Evolutionary conservation across 805 yeast species (phyloP), one percentile per base, ranked within the genome.

Genomic region (Spathaspora sp.): DNA sequence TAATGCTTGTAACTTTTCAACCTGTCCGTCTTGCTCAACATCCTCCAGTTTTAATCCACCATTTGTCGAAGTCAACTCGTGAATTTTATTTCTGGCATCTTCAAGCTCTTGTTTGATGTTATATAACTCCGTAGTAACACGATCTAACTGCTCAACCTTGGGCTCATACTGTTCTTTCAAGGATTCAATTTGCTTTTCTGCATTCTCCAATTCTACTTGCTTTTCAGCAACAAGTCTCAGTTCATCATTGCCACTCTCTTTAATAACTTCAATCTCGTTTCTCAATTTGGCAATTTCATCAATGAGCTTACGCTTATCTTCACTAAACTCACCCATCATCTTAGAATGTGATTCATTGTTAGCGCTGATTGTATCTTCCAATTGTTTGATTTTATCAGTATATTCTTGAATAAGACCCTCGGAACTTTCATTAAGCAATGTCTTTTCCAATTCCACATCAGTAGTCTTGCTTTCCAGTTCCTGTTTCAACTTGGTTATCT

Each of bases 371-470:
- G 64, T 59, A 5, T 64, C 72, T 53, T 82, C 86, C 14, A 82
- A 58, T 8, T 54, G 57, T 14, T 69, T 65, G 8, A 80, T 72
- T 57, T 74, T 78, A 29, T 73, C 77, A 10, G 77, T 68, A 55
- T 79, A 80, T 50, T 79, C 81, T 55, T 76, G 71, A 0, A 79
- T 68, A 0, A 77, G 67, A 0, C 80, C 69, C 51, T 78, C 82
- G 0, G 86, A 80, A 47, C 68, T 77, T 49, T 78, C 78, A 49
- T 73, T 73, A 11, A 79, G 60, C 57, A 77, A 63, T 11, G 64
- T 67, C 50, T 86, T 66, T 57, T 81, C 86, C 32, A 69, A 70
- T 46, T 81, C 86, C 53, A 81, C 73, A 43, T 77, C 83, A 42
- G 63, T 53, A 0, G 58, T 57, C 54, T 77, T 80, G 17, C 57